Percentiles rank a stretch among this genome's conserved stretches.
Conservation (phyloP, 2,329 filamentous ascomycete species). For the Arthrobotrys sinensis region DNA sequence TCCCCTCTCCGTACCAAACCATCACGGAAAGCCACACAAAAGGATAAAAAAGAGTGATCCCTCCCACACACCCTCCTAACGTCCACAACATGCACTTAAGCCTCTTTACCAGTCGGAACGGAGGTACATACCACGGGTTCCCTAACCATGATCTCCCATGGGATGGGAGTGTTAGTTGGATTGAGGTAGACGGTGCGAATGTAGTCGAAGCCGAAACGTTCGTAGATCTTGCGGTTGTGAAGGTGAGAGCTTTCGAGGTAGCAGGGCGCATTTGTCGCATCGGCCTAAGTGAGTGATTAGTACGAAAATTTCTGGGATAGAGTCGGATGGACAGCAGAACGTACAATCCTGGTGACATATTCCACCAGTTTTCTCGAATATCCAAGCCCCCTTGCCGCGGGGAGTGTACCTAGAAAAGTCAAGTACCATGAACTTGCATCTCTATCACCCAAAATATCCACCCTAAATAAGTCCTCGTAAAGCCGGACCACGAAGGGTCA, state of each 20-base stretch:
- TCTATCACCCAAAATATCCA: slow-evolving; percentile 76
- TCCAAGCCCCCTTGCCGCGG: slow-evolving; percentile 78
- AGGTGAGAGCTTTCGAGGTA: slow-evolving; percentile 84
- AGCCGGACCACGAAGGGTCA: slow-evolving; percentile 57
- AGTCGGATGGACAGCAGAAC: slow-evolving; percentile 51
- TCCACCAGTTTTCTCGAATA: slow-evolving; percentile 80
- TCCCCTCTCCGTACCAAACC: slow-evolving; percentile 21
- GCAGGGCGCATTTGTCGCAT: slow-evolving; percentile 77
- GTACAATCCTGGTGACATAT: slow-evolving; percentile 77
- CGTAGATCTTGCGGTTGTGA: slow-evolving; percentile 80
- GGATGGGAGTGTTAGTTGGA: slow-evolving; percentile 72
- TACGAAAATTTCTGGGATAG: neutral
- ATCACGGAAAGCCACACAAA: slow-evolving; percentile 14
- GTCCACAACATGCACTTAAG: slow-evolving; percentile 62
- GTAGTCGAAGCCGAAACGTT: slow-evolving; percentile 80
- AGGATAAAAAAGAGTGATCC: slow-evolving; percentile 48
- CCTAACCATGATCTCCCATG: slow-evolving; percentile 85
- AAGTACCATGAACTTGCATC: slow-evolving; percentile 83
- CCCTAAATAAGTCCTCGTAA: slow-evolving; percentile 59
- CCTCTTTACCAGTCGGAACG: slow-evolving; percentile 62
- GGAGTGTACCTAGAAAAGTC: slow-evolving; percentile 84
- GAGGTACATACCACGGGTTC: slow-evolving; percentile 72
- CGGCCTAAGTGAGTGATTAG: slow-evolving; percentile 71
- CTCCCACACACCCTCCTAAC: slow-evolving; percentile 61
- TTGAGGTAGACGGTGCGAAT: slow-evolving; percentile 73